Percentiles rank a stretch among this genome's conserved stretches.
phyloP scores from a whole-genome alignment of 805 yeast genomes.

The Candida chilensis region DNA sequence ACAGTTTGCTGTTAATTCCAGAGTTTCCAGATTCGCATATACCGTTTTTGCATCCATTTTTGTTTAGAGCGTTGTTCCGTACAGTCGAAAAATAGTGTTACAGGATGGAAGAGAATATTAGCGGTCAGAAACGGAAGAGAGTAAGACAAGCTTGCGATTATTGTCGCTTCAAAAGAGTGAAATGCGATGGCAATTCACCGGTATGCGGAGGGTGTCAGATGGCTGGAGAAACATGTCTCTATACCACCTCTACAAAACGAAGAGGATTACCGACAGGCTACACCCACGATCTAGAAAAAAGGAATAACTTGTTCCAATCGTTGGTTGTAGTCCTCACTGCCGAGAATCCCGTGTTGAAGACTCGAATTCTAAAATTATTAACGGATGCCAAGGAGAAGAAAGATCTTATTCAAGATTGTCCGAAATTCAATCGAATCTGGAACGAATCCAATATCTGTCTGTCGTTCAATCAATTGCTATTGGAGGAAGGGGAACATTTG shows the following conservation, averaged over 20 bases:
- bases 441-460: slow-evolving; percentile 3
- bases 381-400: slow-evolving; percentile 1
- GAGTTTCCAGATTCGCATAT: no score
- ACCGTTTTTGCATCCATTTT: no score
- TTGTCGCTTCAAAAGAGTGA: slow-evolving; percentile 13
- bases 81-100: slow-evolving; percentile 1
- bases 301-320: slow-evolving; percentile 8
- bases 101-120: slow-evolving; percentile 2
- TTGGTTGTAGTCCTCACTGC: slow-evolving; percentile 4
- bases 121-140: slow-evolving; percentile 7
- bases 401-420: slow-evolving; percentile 2
- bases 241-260: slow-evolving; percentile 8
- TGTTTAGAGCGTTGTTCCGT: no score
- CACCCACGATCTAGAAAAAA: slow-evolving; percentile 10
- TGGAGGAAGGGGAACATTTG: slow-evolving; percentile 2
- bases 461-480: slow-evolving; percentile 6
- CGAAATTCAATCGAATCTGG: slow-evolving; percentile 2
- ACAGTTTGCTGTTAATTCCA: no score
- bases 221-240: slow-evolving; percentile 8
- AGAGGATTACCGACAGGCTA: slow-evolving; percentile 14
- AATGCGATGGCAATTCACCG: slow-evolving; percentile 13
- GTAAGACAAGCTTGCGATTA: slow-evolving; percentile 14
- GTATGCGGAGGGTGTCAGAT: slow-evolving; percentile 9
- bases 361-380: slow-evolving; percentile 1
- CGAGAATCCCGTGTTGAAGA: neutral